These are phyloP conservation scores for Phyllosticta citriasiana DNA, from an alignment of 2,329 filamentous ascomycete genomes.

Conservation along the genomic window DNA sequence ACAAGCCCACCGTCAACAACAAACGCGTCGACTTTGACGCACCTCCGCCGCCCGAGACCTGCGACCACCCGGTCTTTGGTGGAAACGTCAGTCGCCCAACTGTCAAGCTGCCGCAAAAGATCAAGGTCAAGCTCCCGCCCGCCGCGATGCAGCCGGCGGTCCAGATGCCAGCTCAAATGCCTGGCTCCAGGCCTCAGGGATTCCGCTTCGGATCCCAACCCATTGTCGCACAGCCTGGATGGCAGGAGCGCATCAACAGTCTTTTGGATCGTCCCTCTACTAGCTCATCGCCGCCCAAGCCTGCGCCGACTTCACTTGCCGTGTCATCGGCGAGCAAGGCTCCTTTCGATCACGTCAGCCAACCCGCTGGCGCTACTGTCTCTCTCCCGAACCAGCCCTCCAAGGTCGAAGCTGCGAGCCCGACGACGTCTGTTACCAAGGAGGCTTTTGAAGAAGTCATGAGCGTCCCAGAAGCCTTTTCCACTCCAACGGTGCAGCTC, in stretches of 20 bases:
- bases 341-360: background rate
- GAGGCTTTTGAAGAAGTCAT: conserved; percentile 7
- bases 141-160: conserved; percentile 32
- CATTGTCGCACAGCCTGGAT: conserved; percentile 36
- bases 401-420: background rate
- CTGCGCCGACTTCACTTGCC: background rate
- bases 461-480: conserved; percentile 8
- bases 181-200: conserved; percentile 12
- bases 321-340: conserved; percentile 7
- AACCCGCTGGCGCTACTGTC: background rate
- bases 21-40: conserved; percentile 9
- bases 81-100: conserved; percentile 55
- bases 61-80: conserved; percentile 62
- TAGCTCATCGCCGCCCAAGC: conserved; percentile 3
- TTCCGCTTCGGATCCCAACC: conserved; percentile 25
- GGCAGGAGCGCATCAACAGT: conserved; percentile 79
- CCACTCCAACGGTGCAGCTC: conserved; percentile 1
- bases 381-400: conserved; percentile 4
- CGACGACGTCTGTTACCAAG: background rate
- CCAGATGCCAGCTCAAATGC: conserved; percentile 23
- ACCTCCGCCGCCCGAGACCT: conserved; percentile 61
- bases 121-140: conserved; percentile 74
- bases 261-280: conserved; percentile 36
- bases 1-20: background rate
- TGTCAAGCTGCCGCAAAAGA: conserved; percentile 60